phyloP scores from a whole-genome alignment of 148 eudicot genomes.

The Linanthus parryae region DNA sequence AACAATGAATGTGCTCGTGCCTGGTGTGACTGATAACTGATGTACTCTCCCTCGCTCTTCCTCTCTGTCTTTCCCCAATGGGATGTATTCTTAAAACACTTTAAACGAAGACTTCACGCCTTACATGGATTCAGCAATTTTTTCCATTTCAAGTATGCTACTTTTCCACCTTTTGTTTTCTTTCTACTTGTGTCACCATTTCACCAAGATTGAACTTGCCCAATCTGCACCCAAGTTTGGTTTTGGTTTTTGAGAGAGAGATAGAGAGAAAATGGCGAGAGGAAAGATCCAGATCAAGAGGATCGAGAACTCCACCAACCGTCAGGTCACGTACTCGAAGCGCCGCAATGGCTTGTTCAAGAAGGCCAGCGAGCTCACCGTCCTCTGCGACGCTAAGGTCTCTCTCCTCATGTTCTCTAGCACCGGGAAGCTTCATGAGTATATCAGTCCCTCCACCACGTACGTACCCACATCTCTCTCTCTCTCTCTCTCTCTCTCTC shows the following conservation, averaged over 20 bases:
- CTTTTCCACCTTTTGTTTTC: too few species aligned
- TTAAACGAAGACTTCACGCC: too few species aligned
- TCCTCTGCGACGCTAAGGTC: constrained; percentile 79
- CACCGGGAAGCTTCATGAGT: constrained; percentile 66
- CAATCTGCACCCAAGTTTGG: too few species aligned
- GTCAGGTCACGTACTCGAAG: constrained; percentile 92
- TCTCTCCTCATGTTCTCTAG: constrained; percentile 79
- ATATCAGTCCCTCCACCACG: constrained; percentile 57
- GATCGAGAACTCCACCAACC: constrained; percentile 77
- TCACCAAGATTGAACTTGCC: too few species aligned
- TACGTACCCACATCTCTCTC: constrained; percentile 9
- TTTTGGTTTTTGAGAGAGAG: background rate
- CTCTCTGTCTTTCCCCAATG: too few species aligned
- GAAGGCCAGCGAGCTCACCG: constrained; percentile 80
- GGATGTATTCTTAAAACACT: too few species aligned
- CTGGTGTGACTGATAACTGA: too few species aligned
- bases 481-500: background rate
- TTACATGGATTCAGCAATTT: too few species aligned
- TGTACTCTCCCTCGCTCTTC: too few species aligned
- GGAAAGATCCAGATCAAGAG: constrained; percentile 89
- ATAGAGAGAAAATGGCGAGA: constrained; percentile 50
- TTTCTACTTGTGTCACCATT: too few species aligned
- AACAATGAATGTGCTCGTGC: too few species aligned
- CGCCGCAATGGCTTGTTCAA: constrained; percentile 79
- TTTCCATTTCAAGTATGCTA: too few species aligned